Evolutionary conservation across 2,329 filamentous ascomycete species (phyloP), one percentile per base, ranked within the genome.

Genomic region (Phaeosphaeriaceae sp.): DNA sequence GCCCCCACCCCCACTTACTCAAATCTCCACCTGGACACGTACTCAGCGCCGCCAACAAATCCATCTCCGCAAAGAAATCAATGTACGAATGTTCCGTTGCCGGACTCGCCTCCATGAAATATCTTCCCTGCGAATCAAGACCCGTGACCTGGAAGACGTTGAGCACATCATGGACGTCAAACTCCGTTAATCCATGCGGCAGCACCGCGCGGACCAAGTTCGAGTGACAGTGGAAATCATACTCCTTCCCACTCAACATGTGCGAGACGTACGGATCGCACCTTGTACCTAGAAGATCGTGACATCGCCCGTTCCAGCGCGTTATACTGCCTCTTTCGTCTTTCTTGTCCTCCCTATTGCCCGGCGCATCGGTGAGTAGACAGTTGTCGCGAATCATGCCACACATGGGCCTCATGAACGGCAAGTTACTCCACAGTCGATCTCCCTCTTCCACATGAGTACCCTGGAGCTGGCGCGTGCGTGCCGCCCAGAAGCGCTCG

Each of bases 101-200:
- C 0, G 76, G 76, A 20, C 67, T 71, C 1, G 72, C 50, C 58
- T 77, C 75, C 84, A 96, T 96, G 60, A 91, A 53, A 36, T 71
- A 72, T 15, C 68, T 52, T 1, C 71, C 69, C 36, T 72, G 66
- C 11, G 85, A 81, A 68, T 95, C 89, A 48, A 95, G 73, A 0
- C 91, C 91, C 0, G 92, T 95, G 7, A 93, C 91, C 75, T 96
- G 92, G 72, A 96, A 95, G 2, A 96, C 82, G 70, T 96, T 96
- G 53, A 96, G 83, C 0, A 96, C 91, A 73, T 96, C 91, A 69
- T 96, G 92, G 1, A 95, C 87, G 71, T 95, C 91, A 27, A 82
- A 81, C 76, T 95, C 92, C 5, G 81, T 84, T 44, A 95, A 75
- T 0, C 91, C 90, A 60, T 83, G 88, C 0, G 89, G 88, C 1